Evolutionary conservation across 805 yeast species (phyloP), one percentile per base, ranked within the genome.

Genomic region (Metschnikowia aberdeeniae): DNA sequence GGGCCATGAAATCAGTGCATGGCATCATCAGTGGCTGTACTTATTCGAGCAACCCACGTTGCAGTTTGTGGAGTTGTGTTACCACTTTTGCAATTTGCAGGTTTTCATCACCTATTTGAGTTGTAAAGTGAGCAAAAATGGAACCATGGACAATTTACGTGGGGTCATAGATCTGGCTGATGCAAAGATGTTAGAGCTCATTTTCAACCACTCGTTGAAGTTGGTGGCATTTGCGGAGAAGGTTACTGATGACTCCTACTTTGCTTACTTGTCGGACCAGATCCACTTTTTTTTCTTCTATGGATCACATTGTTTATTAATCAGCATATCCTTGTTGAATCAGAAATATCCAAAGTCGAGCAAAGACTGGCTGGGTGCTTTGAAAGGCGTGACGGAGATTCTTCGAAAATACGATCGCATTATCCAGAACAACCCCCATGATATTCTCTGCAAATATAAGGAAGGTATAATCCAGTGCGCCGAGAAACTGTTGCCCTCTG

Each of bases 51-150:
- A 84, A 60, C 85, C 89, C 1, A 78, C 83, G 1, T 71, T 82
- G 40, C 90, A 86, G 57, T 86, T 85, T 62, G 84, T 84, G 3
- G 89, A 82, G 56, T 75, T 84, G 46, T 81, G 83, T 39, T 83
- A 81, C 59, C 80, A 84, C 58, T 82, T 81, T 52, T 77, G 82
- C 41, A 71, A 75, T 45, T 66, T 82, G 37, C 64, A 80, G 47
- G 73, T 84, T 3, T 58, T 70, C 32, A 74, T 73, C 51, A 69
- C 71, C 44, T 74, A 60, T 46, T 29, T 39, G 27, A 39, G 24
- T 24, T 39, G 36, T 24, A 39, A 39, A 13, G 35, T 14, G 19
- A n/a, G 12, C 10, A 24, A 13, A 12, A 7, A 13, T 10, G 14
- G 20, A 13, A 13, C 24, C 17, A 54, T 52, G 26, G 52, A 57